phyloP scores from a whole-genome alignment of 257 asterid species.

The Solanum lignicaule region DNA sequence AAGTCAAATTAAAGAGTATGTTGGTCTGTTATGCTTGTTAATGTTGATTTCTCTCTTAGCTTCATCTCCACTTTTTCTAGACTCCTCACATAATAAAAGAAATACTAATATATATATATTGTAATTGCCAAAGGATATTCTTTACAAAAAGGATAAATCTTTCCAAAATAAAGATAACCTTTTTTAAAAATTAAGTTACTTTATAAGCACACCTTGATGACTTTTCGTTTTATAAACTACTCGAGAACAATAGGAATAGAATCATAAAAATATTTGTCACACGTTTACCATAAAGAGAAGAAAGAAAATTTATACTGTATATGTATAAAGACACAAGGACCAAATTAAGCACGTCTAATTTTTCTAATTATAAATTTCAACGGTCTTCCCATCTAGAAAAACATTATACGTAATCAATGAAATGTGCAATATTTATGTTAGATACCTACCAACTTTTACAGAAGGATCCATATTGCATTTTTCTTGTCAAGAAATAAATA shows the following conservation, averaged over 20 bases:
- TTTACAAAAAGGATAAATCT: not conserved
- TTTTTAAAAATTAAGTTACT: not conserved
- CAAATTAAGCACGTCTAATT: not conserved
- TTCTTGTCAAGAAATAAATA: not conserved
- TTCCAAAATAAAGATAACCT: not conserved
- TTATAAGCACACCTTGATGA: not conserved
- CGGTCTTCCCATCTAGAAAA: not conserved
- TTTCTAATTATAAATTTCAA: not conserved
- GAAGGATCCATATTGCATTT: not conserved
- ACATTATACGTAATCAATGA: not conserved
- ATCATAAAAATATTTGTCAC: not conserved
- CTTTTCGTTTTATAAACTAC: not conserved
- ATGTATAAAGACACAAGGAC: not conserved
- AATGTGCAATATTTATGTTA: not conserved
- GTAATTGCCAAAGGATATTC: not conserved
- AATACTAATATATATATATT: not conserved
- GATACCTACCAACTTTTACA: not conserved
- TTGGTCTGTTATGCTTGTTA: not conserved
- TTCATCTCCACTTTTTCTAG: not conserved
- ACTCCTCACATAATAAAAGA: not conserved
- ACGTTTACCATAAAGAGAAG: not conserved
- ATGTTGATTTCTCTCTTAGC: not conserved
- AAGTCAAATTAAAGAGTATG: too few species aligned
- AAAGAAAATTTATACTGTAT: not conserved
- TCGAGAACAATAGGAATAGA: not conserved